Evolutionary conservation across 2,329 filamentous ascomycete genomes (phyloP).

Genomic region (Colletotrichum lini): DNA sequence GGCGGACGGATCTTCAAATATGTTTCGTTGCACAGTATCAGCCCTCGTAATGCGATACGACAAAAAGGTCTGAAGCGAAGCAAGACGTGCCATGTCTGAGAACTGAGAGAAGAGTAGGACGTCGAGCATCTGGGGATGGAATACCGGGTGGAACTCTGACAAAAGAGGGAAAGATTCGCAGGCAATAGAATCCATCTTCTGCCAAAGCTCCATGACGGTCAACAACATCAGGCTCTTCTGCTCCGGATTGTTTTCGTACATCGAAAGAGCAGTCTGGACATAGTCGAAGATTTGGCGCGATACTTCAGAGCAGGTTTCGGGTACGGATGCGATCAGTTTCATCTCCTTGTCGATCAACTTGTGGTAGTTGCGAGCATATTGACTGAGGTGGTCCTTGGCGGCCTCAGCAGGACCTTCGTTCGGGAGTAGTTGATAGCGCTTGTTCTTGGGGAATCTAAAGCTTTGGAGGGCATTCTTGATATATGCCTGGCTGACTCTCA

Average conservation of each 20-base stretch:
- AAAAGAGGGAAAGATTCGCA: conserved; percentile 62
- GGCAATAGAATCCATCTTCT: conserved; percentile 66
- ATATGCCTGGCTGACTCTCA: conserved; percentile 58
- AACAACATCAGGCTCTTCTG: conserved; percentile 68
- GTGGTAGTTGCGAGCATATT: conserved; percentile 44
- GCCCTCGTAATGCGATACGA: conserved; percentile 48
- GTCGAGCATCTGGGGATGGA: conserved; percentile 66
- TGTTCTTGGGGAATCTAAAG: not conserved
- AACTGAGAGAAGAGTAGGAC: conserved; percentile 64
- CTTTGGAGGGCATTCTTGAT: conserved; percentile 42
- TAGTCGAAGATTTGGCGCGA: conserved; percentile 54
- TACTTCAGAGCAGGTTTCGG: conserved; percentile 46
- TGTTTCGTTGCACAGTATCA: conserved; percentile 50
- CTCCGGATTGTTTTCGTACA: conserved; percentile 61
- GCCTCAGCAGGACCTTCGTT: conserved; percentile 25
- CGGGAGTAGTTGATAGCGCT: not conserved
- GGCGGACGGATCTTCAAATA: conserved; percentile 61
- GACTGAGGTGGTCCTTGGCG: conserved; percentile 37
- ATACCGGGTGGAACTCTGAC: conserved; percentile 63
- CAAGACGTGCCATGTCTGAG: conserved; percentile 65
- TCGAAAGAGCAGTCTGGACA: conserved; percentile 49
- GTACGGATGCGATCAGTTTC: not conserved
- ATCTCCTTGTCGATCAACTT: conserved; percentile 42
- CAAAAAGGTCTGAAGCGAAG: conserved; percentile 55
- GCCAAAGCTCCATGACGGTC: conserved; percentile 70